Evolutionary conservation across 345 rosid species (phyloP).

Genomic region (Sisymbrium altissimum): DNA sequence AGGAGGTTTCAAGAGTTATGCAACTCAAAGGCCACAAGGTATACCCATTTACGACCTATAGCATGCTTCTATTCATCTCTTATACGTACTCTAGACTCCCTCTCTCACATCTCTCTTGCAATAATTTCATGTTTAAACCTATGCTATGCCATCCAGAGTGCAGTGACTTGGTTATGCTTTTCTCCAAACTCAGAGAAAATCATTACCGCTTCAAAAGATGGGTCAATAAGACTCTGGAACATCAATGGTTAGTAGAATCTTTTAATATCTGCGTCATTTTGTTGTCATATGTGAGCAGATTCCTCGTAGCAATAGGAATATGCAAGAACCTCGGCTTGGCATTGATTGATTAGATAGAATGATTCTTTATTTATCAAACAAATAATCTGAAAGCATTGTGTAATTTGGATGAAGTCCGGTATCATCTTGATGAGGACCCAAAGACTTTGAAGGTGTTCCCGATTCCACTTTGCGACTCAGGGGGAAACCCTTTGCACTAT

Average conservation of each 20-base stretch:
- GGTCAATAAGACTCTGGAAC: constrained; percentile 86
- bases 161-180: constrained; percentile 95
- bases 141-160: constrained; percentile 58
- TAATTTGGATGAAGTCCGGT: constrained; percentile 59
- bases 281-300: neutral
- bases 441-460: constrained; percentile 86
- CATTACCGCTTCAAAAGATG: constrained; percentile 93
- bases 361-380: neutral
- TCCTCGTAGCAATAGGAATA: neutral
- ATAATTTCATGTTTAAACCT: constrained; percentile 15
- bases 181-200: constrained; percentile 82
- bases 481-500: constrained; percentile 66
- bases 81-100: neutral
- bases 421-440: constrained; percentile 97
- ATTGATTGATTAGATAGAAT: neutral
- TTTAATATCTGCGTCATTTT: neutral
- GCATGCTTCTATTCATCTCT: constrained; percentile 3
- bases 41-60: neutral
- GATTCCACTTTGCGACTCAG: constrained; percentile 68
- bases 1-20: constrained; percentile 83
- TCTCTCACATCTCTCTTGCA: constrained; percentile 6
- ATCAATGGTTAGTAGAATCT: constrained; percentile 64
- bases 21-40: constrained; percentile 98
- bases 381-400: neutral
- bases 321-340: neutral